Conservation (phyloP, 2,329 filamentous ascomycete genomes). For the Hysterium pulicare region DNA sequence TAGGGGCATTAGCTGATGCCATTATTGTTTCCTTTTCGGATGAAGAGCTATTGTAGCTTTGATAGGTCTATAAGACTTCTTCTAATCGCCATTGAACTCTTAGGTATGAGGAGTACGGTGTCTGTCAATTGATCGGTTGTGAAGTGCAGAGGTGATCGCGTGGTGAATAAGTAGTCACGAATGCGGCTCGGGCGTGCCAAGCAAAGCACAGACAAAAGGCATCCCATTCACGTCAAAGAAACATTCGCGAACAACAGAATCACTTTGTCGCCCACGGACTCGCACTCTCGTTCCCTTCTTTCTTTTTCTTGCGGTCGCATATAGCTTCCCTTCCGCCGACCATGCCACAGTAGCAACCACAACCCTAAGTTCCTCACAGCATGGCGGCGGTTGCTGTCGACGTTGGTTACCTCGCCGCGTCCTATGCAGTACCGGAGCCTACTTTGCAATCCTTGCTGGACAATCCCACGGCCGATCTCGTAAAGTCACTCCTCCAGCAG, state of each 20-base stretch:
- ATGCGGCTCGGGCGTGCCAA: not conserved
- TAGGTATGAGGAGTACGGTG: no score
- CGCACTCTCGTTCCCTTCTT: not conserved
- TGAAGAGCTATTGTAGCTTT: no score
- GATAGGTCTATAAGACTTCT: no score
- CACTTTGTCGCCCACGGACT: not conserved
- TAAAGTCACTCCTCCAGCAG: constrained; percentile 69
- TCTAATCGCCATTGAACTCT: no score
- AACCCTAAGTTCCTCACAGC: constrained; percentile 12
- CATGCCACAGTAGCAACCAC: constrained; percentile 1
- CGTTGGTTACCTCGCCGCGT: constrained; percentile 68
- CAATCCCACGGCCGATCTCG: constrained; percentile 72
- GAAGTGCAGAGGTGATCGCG: no score
- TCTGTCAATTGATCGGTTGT: no score
- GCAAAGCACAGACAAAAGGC: no score
- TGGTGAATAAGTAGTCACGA: not conserved
- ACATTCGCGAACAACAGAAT: not conserved
- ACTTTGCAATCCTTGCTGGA: constrained; percentile 60
- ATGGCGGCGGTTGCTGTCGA: constrained; percentile 65
- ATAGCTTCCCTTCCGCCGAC: not conserved
- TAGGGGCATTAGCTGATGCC: no score
- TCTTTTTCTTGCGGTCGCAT: not conserved
- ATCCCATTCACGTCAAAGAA: no score
- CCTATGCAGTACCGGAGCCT: constrained; percentile 65
- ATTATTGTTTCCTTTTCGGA: no score